A percentile compares a stretch with the other conserved stretches of the same genome.
Conservation (phyloP, 2,329 filamentous ascomycete genomes). For the Apiospora malaysiana region DNA sequence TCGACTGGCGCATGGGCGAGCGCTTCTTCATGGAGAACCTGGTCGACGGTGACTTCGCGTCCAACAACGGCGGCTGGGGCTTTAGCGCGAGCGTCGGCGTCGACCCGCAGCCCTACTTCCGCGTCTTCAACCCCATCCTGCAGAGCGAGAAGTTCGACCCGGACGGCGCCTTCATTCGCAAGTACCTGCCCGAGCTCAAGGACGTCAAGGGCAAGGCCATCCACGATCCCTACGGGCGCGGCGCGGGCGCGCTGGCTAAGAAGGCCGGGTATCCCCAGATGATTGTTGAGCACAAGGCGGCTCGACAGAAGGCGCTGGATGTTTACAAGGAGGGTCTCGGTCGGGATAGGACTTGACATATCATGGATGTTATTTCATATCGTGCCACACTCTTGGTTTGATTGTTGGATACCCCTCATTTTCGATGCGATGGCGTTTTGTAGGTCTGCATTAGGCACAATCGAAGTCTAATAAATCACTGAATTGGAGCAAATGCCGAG, state of each 20-base stretch:
- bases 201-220: constrained; percentile 69
- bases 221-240: constrained; percentile 79
- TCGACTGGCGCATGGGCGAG: constrained; percentile 87
- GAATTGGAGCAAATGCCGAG: too few relatives aligned
- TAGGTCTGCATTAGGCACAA: neutral
- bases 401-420: neutral
- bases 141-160: constrained; percentile 89
- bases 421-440: neutral
- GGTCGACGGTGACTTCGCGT: constrained; percentile 80
- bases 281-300: constrained; percentile 76
- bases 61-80: constrained; percentile 73
- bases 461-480: neutral
- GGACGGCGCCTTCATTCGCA: constrained; percentile 78
- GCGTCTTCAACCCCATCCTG: constrained; percentile 84
- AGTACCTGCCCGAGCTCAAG: constrained; percentile 80
- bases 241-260: constrained; percentile 62
- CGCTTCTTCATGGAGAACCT: constrained; percentile 82
- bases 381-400: neutral
- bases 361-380: too few relatives aligned
- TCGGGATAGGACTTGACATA: neutral
- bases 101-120: constrained; percentile 88
- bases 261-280: constrained; percentile 75
- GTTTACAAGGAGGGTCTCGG: constrained; percentile 73
- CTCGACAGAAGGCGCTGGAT: constrained; percentile 69
- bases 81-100: constrained; percentile 60